A percentile compares a stretch with the other conserved stretches of the same genome.
Conservation (phyloP, 495 filamentous ascomycete species). For the Neurospora sp. region DNA sequence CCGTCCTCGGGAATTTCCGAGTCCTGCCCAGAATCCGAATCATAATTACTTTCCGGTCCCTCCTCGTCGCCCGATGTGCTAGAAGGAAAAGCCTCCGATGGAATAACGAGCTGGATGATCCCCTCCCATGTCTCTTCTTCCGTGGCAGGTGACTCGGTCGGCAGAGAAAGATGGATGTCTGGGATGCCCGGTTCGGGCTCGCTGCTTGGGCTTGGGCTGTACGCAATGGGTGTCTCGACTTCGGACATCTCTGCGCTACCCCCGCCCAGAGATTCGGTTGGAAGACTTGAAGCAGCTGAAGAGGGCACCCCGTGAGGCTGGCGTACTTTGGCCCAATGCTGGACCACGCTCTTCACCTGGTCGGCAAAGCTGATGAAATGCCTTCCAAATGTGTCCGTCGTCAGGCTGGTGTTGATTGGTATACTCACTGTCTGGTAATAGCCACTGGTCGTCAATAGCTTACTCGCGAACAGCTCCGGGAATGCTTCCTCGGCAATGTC, state of each 20-base stretch:
- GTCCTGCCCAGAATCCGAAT: not conserved
- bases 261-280: not conserved
- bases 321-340: not conserved
- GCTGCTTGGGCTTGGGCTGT: not conserved
- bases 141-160: not conserved
- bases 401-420: constrained; percentile 30
- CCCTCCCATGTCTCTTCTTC: not conserved
- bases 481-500: constrained; percentile 30
- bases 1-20: not conserved
- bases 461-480: constrained; percentile 29
- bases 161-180: not conserved
- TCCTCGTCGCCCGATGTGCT: not conserved
- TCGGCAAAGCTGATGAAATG: constrained; percentile 36
- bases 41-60: not conserved
- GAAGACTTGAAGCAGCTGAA: not conserved
- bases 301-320: constrained; percentile 16
- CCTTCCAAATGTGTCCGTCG: constrained; percentile 39
- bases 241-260: not conserved
- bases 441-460: constrained; percentile 29
- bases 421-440: constrained; percentile 25
- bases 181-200: not conserved
- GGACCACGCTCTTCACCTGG: constrained; percentile 33
- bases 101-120: not conserved
- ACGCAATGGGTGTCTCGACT: not conserved
- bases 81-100: not conserved